Evolutionary conservation across 192 early-diverging fungal species (phyloP).

Genomic region (Podila clonocystis): DNA sequence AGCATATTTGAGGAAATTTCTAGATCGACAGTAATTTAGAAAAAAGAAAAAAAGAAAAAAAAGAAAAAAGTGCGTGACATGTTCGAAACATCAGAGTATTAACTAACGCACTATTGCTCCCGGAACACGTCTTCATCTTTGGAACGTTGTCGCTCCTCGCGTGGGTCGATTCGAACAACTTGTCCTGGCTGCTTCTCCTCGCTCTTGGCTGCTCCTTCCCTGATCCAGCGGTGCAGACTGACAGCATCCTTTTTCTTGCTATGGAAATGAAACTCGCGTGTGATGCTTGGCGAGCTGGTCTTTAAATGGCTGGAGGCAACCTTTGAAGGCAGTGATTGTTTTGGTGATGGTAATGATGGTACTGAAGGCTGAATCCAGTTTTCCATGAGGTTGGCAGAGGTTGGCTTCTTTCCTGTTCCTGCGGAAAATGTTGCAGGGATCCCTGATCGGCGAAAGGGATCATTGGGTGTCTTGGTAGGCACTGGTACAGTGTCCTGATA

Average conservation of each 20-base stretch:
- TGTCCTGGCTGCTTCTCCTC: no score
- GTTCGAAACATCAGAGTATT: no score
- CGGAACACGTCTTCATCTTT: no score
- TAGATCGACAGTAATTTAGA: no score
- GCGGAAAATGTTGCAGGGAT: not conserved
- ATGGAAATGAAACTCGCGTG: constrained; percentile 13
- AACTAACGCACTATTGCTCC: no score
- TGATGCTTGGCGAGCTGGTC: not conserved
- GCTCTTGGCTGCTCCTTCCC: not conserved
- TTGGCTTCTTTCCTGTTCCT: not conserved
- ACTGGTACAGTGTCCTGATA: not conserved
- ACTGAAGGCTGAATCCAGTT: not conserved
- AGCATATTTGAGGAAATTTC: no score
- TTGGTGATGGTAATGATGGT: not conserved
- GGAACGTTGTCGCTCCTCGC: no score
- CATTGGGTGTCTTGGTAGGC: not conserved
- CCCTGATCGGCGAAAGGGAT: not conserved
- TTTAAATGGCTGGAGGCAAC: not conserved
- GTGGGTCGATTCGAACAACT: no score
- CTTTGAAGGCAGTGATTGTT: not conserved
- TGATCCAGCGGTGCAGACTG: constrained; percentile 33
- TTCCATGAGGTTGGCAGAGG: not conserved
- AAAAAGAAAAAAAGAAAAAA: no score
- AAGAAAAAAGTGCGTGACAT: no score
- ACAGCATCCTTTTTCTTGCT: constrained; percentile 11